Evolutionary conservation across 2,329 filamentous ascomycete species (phyloP), one percentile per base, ranked within the genome.

Genomic region (Pestalotiopsis sp.): DNA sequence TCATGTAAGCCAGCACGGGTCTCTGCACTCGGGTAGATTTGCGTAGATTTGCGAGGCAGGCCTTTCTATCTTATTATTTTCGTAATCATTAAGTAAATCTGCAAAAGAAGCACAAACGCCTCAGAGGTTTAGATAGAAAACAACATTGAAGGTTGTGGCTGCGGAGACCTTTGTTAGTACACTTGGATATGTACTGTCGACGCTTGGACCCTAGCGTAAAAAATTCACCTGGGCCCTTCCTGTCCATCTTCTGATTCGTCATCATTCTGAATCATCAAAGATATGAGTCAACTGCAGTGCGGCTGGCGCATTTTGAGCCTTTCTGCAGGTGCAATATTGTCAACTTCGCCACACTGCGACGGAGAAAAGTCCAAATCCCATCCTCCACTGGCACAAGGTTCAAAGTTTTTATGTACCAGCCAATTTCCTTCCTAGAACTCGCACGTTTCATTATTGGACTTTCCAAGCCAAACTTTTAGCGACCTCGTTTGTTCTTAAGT

Each of bases 221-320:
- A 36, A 36, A 36, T 36, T 36, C 31, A 36, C 31, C 7, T 36
- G 7, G 31, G 31, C 31, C 31, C 31, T 36, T 36, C 25, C 11
- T 27, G n/a, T 14, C n/a, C 25, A 14, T 13, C 60, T 39, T 36
- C 59, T 36, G 36, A 60, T 66, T 60, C 56, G 64, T 66, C 64
- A 60, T 66, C 59, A 62, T 39, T 66, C 64, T 66, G 64, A 56
- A 23, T 66, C 64, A 66, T 66, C 27, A n/a, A 23, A 13, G 31
- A 56, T 41, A 66, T 66, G 64, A 66, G 64, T 66, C 64, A 66
- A 66, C 64, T n/a, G 45, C 27, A 63, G 12, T 12, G 25, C 36
- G n/a, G 27, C 38, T 38, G 25, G 31, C 7, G n/a, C 27, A 31
- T 49, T 45, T 52, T 52, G 41, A 60, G 17, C 52, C 27, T 36